Evolutionary conservation across 2,329 filamentous ascomycete genomes (phyloP).

Genomic region (Fusarium buxicola): DNA sequence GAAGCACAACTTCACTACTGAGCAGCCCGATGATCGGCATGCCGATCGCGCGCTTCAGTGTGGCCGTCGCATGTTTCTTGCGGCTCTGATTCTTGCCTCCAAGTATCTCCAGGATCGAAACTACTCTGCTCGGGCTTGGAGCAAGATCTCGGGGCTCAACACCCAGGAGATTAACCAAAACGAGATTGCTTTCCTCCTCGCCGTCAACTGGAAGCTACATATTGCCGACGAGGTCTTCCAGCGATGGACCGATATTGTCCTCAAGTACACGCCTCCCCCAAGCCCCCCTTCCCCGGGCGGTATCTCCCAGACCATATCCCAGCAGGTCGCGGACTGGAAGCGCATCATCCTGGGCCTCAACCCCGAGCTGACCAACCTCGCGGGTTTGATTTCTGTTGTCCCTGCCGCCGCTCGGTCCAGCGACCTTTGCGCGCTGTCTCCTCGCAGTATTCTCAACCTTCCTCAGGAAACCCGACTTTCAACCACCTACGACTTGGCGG

Average conservation of each 20-base stretch:
- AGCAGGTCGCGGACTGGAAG: slow-evolving; percentile 68
- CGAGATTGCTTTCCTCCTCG: slow-evolving; percentile 89
- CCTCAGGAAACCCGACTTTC: slow-evolving; percentile 52
- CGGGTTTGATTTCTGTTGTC: slow-evolving; percentile 58
- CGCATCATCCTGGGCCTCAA: slow-evolving; percentile 67
- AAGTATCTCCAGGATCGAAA: slow-evolving; percentile 99
- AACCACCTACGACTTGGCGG: slow-evolving; percentile 53
- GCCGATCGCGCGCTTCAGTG: slow-evolving; percentile 88
- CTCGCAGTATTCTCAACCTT: slow-evolving; percentile 59
- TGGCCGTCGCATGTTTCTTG: slow-evolving; percentile 96
- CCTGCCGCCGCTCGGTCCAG: slow-evolving; percentile 47
- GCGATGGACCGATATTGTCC: slow-evolving; percentile 91
- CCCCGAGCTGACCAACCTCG: slow-evolving; percentile 68
- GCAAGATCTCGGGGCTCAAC: slow-evolving; percentile 97
- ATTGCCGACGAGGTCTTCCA: slow-evolving; percentile 90
- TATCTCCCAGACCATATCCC: slow-evolving; percentile 55
- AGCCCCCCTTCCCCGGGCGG: slow-evolving; percentile 67
- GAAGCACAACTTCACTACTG: slow-evolving; percentile 84
- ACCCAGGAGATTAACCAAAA: slow-evolving; percentile 96
- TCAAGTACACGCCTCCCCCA: slow-evolving; percentile 83
- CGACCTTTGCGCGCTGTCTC: slow-evolving; percentile 54
- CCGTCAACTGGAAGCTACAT: slow-evolving; percentile 94
- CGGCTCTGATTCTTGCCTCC: slow-evolving; percentile 93
- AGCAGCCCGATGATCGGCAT: slow-evolving; percentile 79
- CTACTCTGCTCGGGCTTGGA: slow-evolving; percentile 97